These are phyloP conservation scores for Akanthomyces lecanii DNA, from an alignment of 2,329 filamentous ascomycete species.

Conservation along the genomic window DNA sequence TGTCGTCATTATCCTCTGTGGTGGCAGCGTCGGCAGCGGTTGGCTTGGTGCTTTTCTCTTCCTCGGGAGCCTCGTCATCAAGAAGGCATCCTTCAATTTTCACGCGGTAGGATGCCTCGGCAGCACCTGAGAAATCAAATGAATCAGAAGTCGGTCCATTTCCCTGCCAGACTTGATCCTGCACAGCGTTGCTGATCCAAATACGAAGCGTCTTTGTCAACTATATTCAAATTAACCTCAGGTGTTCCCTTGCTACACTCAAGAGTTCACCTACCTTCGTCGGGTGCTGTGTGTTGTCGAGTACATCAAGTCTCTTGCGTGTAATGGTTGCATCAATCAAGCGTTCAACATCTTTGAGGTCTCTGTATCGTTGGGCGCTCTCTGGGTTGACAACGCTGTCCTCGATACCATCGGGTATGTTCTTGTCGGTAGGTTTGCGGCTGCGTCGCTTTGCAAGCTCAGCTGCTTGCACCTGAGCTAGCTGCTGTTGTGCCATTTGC, in stretches of 20 bases:
- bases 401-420: conserved; percentile 85
- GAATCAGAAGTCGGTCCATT: conserved; percentile 64
- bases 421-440: conserved; percentile 90
- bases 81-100: conserved; percentile 87
- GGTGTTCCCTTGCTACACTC: background rate
- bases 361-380: conserved; percentile 75
- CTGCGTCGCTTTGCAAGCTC: conserved; percentile 75
- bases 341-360: conserved; percentile 81
- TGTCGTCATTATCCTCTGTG: conserved; percentile 32
- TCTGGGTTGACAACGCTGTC: conserved; percentile 72
- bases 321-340: conserved; percentile 89
- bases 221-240: conserved; percentile 34
- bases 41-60: conserved; percentile 37
- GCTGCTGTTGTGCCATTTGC: conserved; percentile 50
- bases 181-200: conserved; percentile 92
- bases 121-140: conserved; percentile 76
- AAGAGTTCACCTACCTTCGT: conserved; percentile 52
- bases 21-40: conserved; percentile 22
- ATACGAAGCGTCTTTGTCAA: conserved; percentile 81
- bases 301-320: conserved; percentile 86
- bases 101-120: conserved; percentile 78
- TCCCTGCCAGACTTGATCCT: conserved; percentile 90
- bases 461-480: conserved; percentile 49
- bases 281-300: conserved; percentile 72
- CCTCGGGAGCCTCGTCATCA: conserved; percentile 58